Percentiles rank a stretch among this genome's conserved stretches.
Conservation (phyloP, 2,329 filamentous ascomycete species). For the Neophaeococcomyces aloes region DNA sequence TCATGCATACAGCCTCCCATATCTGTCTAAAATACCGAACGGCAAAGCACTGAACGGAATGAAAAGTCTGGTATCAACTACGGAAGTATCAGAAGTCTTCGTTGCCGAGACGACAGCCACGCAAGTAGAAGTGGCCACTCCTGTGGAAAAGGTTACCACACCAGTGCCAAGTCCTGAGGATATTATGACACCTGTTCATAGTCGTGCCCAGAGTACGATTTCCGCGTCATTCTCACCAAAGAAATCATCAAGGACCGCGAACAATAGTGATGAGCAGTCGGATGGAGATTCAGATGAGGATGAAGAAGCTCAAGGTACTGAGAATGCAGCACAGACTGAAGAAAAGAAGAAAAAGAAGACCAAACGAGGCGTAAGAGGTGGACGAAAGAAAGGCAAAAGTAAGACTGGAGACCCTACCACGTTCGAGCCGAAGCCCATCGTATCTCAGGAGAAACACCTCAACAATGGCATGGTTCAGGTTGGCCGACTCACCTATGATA, state of each 20-base stretch:
- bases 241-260: slow-evolving; percentile 1
- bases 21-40: no score
- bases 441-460: slow-evolving; percentile 36
- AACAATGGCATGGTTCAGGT: slow-evolving; percentile 54
- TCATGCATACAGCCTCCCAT: no score
- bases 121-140: no score
- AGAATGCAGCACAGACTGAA: slow-evolving; percentile 1
- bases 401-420: slow-evolving; percentile 24
- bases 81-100: neutral
- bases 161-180: neutral
- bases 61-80: neutral
- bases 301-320: slow-evolving; percentile 5
- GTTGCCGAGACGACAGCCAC: no score
- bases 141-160: no score
- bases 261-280: slow-evolving; percentile 5
- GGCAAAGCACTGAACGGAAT: no score
- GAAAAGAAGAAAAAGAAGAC: slow-evolving; percentile 14
- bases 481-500: slow-evolving; percentile 50
- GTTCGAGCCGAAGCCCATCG: slow-evolving; percentile 16
- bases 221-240: slow-evolving; percentile 3
- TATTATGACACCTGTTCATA: slow-evolving; percentile 12
- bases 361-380: slow-evolving; percentile 24
- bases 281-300: slow-evolving; percentile 20
- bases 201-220: slow-evolving; percentile 15
- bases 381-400: slow-evolving; percentile 23